Conservation (phyloP, 1,284 basidiomycete genomes). For the Leccinum huronense region DNA sequence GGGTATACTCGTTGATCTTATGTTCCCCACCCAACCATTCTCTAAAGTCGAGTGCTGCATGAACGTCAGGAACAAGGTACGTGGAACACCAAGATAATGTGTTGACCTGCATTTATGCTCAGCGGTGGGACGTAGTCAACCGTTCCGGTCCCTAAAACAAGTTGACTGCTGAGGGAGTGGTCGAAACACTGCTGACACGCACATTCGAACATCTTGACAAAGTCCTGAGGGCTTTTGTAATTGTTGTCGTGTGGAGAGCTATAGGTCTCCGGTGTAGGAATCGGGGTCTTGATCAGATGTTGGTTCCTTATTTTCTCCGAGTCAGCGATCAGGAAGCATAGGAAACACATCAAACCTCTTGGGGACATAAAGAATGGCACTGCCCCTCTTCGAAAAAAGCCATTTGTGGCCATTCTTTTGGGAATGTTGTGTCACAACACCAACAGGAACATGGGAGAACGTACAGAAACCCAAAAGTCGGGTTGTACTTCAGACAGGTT, state of each 20-base stretch:
- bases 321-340: neutral
- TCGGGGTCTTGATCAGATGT: conserved; percentile 66
- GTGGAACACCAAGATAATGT: neutral
- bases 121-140: conserved; percentile 57
- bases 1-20: conserved; percentile 75
- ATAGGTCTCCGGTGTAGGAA: conserved; percentile 74
- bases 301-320: conserved; percentile 52
- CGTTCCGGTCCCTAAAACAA: conserved; percentile 66
- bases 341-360: conserved; percentile 48
- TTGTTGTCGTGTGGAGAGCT: conserved; percentile 39
- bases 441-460: conserved; percentile 23
- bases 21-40: conserved; percentile 81
- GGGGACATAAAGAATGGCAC: conserved; percentile 77
- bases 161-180: conserved; percentile 9
- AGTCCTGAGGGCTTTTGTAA: conserved; percentile 39
- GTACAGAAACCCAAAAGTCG: conserved; percentile 80
- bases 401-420: conserved; percentile 81
- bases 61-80: conserved; percentile 25
- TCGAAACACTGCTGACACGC: conserved; percentile 15
- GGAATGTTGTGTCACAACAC: neutral
- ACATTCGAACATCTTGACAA: conserved; percentile 64
- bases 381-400: conserved; percentile 71
- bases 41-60: conserved; percentile 72
- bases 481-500: conserved; percentile 59
- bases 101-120: conserved; percentile 53